Evolutionary conservation across 495 filamentous ascomycete genomes (phyloP), one percentile per base, ranked within the genome.

Genomic region (Glonium stellatum): DNA sequence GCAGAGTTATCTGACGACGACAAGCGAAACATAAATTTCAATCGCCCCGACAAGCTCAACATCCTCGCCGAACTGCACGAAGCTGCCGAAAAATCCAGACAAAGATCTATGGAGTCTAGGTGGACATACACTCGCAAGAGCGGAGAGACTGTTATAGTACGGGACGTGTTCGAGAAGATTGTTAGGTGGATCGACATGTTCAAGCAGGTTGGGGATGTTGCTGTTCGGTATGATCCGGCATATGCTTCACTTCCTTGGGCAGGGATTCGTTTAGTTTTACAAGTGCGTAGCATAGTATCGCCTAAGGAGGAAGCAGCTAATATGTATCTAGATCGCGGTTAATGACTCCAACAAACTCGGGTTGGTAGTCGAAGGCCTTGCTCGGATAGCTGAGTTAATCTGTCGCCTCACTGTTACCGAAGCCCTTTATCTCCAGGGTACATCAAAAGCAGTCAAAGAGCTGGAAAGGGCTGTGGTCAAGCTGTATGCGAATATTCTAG

Each of bases 181-280:
- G 53, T 70, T 12, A 57, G 21, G 4, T 77, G 72, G 71, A 60
- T 77, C 9, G 57, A 73, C 5, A 74, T 67, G 25, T 78, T 78
- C 62, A 73, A 70, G 50, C 58, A 60, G 11, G 41, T 78, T 46
- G 75, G 75, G 18, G 73, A 78, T 58, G 58, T 70, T 12, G 69
- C 71, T 9, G 58, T 67, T 15, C 70, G 73, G 54, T 70, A 70
- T 54, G 76, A 79, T 62, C 75, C 72, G 12, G 65, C 51, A 1
- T 74, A 79, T 69, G 71, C 72, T 23, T 69, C 70, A 15, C 62
- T 79, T 44, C 75, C 78, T 11, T 79, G 78, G 78, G 77, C 72
- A 6, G 74, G 59, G 10, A 60, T 79, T 12, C 61, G 73, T 15
- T 75, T 77, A 54, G 54, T 78, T 13, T 63, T 79, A 13, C 63